These are phyloP conservation scores for Saccharomycopsis sp. DNA, from an alignment of 805 yeast species.

Conservation along the genomic window DNA sequence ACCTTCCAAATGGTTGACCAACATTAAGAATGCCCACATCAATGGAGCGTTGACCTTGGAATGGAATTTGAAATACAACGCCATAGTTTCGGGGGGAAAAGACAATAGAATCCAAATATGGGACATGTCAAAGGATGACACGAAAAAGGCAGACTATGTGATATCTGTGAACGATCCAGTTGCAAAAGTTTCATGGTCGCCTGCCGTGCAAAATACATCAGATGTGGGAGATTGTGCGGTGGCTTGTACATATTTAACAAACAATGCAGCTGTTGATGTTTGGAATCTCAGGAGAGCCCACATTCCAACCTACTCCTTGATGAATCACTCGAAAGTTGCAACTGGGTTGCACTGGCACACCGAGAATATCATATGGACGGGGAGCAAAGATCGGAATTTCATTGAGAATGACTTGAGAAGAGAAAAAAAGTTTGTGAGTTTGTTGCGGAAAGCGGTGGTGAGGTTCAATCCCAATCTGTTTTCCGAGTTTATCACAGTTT, in stretches of 20 bases:
- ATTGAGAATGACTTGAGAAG: slow-evolving; percentile 29
- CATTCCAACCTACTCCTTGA: slow-evolving; percentile 13
- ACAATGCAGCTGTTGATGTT: slow-evolving; percentile 66
- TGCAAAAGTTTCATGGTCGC: slow-evolving; percentile 64
- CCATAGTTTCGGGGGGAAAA: slow-evolving; percentile 85
- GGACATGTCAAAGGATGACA: slow-evolving; percentile 43
- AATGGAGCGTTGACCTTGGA: slow-evolving; percentile 85
- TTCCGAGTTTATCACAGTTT: slow-evolving; percentile 13
- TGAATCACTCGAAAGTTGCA: slow-evolving; percentile 21
- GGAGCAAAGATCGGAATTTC: slow-evolving; percentile 32
- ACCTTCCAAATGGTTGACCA: slow-evolving; percentile 40
- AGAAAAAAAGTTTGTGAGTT: slow-evolving; percentile 11
- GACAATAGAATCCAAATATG: slow-evolving; percentile 77
- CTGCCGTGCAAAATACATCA: slow-evolving; percentile 31
- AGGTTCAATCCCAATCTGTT: slow-evolving; percentile 12
- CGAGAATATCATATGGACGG: slow-evolving; percentile 30
- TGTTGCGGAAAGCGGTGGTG: slow-evolving; percentile 6
- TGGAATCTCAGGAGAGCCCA: slow-evolving; percentile 23
- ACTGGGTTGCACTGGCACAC: slow-evolving; percentile 41
- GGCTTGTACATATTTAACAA: slow-evolving; percentile 28
- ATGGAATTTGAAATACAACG: slow-evolving; percentile 80
- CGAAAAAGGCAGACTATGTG: slow-evolving; percentile 53
- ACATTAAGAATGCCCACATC: slow-evolving; percentile 72
- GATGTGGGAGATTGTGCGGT: slow-evolving; percentile 45
- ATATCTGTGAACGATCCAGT: slow-evolving; percentile 73